Evolutionary conservation across 2,329 filamentous ascomycete genomes (phyloP), one percentile per base, ranked within the genome.

Genomic region (Calonectria crousiana): DNA sequence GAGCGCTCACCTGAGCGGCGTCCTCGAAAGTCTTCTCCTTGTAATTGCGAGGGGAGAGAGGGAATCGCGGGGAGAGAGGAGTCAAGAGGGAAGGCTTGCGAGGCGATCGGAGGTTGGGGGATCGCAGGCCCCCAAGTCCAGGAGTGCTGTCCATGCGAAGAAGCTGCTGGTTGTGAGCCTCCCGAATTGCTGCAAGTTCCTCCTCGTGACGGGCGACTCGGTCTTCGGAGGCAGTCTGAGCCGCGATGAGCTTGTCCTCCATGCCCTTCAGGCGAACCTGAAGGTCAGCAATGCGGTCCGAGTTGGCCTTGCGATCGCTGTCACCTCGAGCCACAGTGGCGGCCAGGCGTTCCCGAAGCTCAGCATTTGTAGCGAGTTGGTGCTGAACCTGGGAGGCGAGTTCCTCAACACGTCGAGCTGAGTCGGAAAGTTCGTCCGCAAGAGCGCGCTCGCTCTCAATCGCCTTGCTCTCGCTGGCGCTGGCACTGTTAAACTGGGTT

Each of bases 171-270:
- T 91, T 95, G 81, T 97, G 93, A 73, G 92, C 94, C 71, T 97
- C 95, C 78, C 93, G 93, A 69, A 98, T 87, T 28, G 90, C 88
- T 23, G 91, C 87, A 47, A 98, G 90, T 84, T 98, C 95, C 47
- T 97, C 95, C 83, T 98, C 97, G 81, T 98, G 95, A 64, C 92
- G 93, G 53, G 91, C 87, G 72, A 98, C 92, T 49, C 93, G 93
- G 64, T 96, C 95, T 83, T 99, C 97, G 0, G 95, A 96, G 26
- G 94, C 91, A 71, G 95, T 93, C 84, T 98, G 96, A 2, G 96
- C 95, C 26, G 91, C 86, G 69, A 97, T 89, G 28, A 99, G 91
- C 79, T 93, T 92, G 75, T 98, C 96, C 83, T 98, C 97, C 66
- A 98, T 91, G 20, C 88, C 86, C 80, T 94, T 95, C 71, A 99